Base-by-base conservation (phyloP, 2,329 filamentous ascomycete genomes). In the Alternaria burnsii region DNA sequence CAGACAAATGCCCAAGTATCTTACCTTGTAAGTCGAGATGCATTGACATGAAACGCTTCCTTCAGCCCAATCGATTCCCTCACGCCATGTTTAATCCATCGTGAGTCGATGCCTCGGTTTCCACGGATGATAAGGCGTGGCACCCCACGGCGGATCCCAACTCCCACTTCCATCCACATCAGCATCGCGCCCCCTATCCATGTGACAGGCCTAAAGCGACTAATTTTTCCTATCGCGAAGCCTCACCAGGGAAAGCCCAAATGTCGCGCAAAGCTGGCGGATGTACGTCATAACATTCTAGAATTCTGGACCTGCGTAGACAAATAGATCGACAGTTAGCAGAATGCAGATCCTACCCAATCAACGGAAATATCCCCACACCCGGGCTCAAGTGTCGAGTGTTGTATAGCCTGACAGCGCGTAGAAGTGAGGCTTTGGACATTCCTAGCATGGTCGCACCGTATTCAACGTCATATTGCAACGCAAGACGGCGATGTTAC, bases 291-390 rank as follows among this genome's bases (percentile, higher is more conserved):
- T 68, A 53, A 46, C 41, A 26, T 28, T 24, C 6, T 11, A 11
- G 36, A 54, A 44, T 46, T 70, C 66, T 71, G 58, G 66, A 66
- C 59, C 55, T 61, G 47, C 47, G 53, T 55, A 56, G 58, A 55
- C 55, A 57, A 34, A 51, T 42, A 59, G 69, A 71, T 71, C 66
- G 66, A 65, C 68, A 57, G 40, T 58, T 66, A 63, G 61, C 41
- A 52, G 46, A 40, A 20, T 48, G 62, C 42, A 50, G 54, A 66
- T 61, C 58, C 24, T 51, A 54, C 41, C 43, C 50, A 46, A 30
- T 53, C 44, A 38, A 24, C 24, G 43, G 26, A 46, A 34, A 51
- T 50, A 32, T 51, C 44, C 30, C 46, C 41, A 28, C 36, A 47
- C 26, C 30, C 22, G 38, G 44, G 22, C 46, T 54, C 42, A 58